phyloP scores from a whole-genome alignment of 805 yeast species.

The Torulaspora microellipsoides region DNA sequence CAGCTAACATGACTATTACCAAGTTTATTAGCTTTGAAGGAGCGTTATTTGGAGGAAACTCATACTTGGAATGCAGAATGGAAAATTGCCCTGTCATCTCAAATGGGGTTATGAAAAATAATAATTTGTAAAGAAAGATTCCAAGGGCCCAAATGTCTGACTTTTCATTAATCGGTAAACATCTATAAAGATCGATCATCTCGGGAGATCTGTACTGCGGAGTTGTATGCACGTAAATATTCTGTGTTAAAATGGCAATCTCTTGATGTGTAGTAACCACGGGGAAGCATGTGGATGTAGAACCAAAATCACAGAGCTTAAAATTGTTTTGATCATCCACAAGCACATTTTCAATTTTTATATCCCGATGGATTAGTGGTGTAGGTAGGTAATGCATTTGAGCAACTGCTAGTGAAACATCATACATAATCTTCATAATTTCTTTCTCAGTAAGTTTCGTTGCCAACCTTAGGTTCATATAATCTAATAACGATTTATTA shows the following conservation, averaged over 20 bases:
- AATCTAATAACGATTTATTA: slow-evolving; percentile 79
- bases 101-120: slow-evolving; percentile 93
- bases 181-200: slow-evolving; percentile 84
- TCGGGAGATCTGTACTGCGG: slow-evolving; percentile 96
- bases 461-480: slow-evolving; percentile 79
- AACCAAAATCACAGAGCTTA: slow-evolving; percentile 92
- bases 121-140: slow-evolving; percentile 79
- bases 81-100: slow-evolving; percentile 81
- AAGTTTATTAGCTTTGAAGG: slow-evolving; percentile 70
- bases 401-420: slow-evolving; percentile 71
- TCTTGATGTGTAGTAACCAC: slow-evolving; percentile 70
- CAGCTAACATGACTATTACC: slow-evolving; percentile 74
- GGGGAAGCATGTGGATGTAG: slow-evolving; percentile 51
- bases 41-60: slow-evolving; percentile 70
- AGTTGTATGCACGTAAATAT: slow-evolving; percentile 85
- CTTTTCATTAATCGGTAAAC: slow-evolving; percentile 83
- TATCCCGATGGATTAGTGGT: slow-evolving; percentile 85
- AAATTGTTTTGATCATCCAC: slow-evolving; percentile 65
- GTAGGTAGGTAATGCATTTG: slow-evolving; percentile 70
- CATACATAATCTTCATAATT: slow-evolving; percentile 77
- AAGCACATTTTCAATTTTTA: slow-evolving; percentile 90
- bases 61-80: slow-evolving; percentile 76
- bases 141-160: slow-evolving; percentile 98
- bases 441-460: slow-evolving; percentile 74
- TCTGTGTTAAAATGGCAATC: slow-evolving; percentile 73